These are phyloP conservation scores for Ogataea ramenticola DNA, from an alignment of 805 yeast species.

Conservation along the genomic window DNA sequence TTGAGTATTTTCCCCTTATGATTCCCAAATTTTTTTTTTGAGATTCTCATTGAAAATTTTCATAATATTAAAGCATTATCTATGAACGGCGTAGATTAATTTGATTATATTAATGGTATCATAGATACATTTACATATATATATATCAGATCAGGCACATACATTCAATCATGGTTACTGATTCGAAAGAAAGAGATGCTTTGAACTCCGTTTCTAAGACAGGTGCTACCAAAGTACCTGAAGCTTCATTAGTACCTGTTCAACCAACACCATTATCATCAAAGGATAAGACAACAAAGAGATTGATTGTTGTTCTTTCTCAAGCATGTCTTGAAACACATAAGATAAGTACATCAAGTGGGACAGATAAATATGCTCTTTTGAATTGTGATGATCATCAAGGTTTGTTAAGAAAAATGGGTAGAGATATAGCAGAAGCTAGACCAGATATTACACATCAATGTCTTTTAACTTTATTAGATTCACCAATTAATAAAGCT, in stretches of 20 bases:
- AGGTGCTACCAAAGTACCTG: constrained; percentile 22
- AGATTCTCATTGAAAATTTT: constrained; percentile 1
- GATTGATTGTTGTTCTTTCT: constrained; percentile 89
- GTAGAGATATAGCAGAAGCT: constrained; percentile 95
- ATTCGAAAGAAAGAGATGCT: constrained; percentile 40
- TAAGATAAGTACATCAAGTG: constrained; percentile 66
- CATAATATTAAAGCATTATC: not conserved
- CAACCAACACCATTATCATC: constrained; percentile 79
- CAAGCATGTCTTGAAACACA: constrained; percentile 96
- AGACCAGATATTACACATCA: constrained; percentile 99
- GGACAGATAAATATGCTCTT: constrained; percentile 88
- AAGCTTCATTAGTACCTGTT: constrained; percentile 77
- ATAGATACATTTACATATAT: no score
- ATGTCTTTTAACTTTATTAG: constrained; percentile 86
- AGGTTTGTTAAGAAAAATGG: constrained; percentile 90
- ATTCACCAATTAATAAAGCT: constrained; percentile 97
- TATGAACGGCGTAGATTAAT: no score
- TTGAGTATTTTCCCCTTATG: no score
- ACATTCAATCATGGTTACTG: constrained; percentile 44
- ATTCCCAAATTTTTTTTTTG: not conserved
- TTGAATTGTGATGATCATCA: constrained; percentile 98
- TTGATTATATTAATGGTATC: no score
- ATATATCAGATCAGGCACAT: no score
- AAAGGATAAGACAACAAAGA: constrained; percentile 76
- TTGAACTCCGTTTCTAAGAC: constrained; percentile 18